Evolutionary conservation across 495 filamentous ascomycete genomes (phyloP).

Genomic region (Neurospora sp.): DNA sequence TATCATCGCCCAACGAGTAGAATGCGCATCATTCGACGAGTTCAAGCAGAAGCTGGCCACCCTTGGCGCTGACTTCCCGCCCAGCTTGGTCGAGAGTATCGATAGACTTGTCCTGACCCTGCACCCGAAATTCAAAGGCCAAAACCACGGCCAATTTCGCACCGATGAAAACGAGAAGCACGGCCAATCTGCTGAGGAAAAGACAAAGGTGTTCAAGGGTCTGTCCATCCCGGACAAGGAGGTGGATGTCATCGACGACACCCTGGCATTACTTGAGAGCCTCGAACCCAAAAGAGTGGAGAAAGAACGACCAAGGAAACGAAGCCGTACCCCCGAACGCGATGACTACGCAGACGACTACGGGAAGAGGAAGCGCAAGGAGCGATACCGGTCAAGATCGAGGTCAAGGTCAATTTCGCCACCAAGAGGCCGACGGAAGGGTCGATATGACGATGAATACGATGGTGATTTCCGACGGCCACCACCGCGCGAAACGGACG

Average conservation of each 20-base stretch:
- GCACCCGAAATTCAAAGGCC: conserved; percentile 72
- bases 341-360: conserved; percentile 44
- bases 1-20: conserved; percentile 77
- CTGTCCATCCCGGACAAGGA: conserved; percentile 80
- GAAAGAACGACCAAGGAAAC: conserved; percentile 46
- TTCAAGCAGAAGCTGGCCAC: conserved; percentile 62
- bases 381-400: conserved; percentile 35
- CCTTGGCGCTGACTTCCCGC: conserved; percentile 76
- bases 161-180: conserved; percentile 33
- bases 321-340: conserved; percentile 54
- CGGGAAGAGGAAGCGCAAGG: conserved; percentile 30
- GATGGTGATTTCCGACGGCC: conserved; percentile 60
- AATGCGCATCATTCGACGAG: conserved; percentile 55
- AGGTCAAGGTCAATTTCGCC: conserved; percentile 41
- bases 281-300: conserved; percentile 57
- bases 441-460: conserved; percentile 52
- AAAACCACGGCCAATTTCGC: conserved; percentile 27
- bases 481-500: conserved; percentile 67
- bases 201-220: conserved; percentile 77
- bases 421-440: conserved; percentile 35
- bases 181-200: conserved; percentile 41
- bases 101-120: conserved; percentile 80
- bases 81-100: conserved; percentile 81
- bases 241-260: conserved; percentile 74
- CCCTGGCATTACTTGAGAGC: conserved; percentile 80